Evolutionary conservation across 495 filamentous ascomycete genomes (phyloP).

Genomic region (Friedmanniomyces simplex): DNA sequence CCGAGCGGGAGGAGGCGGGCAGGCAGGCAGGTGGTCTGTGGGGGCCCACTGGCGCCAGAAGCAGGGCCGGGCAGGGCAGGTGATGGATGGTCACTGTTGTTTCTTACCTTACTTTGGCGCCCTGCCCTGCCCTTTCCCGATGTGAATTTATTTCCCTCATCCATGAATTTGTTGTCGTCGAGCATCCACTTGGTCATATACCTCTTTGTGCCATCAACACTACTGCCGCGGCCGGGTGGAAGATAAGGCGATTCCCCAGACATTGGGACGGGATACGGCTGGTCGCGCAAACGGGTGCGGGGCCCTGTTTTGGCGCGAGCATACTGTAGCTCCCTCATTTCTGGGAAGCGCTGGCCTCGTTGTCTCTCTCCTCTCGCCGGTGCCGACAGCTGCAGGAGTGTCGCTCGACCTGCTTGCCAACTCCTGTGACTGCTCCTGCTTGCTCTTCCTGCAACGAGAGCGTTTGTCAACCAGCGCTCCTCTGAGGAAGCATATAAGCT

Average conservation of each 20-base stretch:
- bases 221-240: neutral
- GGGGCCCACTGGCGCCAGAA: neutral
- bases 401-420: neutral
- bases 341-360: neutral
- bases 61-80: neutral
- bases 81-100: neutral
- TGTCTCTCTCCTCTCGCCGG: neutral
- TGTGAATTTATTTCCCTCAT: neutral
- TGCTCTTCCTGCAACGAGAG: neutral
- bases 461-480: neutral
- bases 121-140: neutral
- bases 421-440: neutral
- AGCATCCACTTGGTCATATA: neutral
- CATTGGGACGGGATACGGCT: neutral
- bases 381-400: neutral
- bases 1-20: neutral
- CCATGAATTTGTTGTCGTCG: neutral
- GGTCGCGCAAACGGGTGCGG: neutral
- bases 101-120: too few relatives aligned
- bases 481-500: neutral
- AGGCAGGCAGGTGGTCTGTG: too few relatives aligned
- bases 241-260: neutral
- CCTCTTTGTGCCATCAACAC: neutral
- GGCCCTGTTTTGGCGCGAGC: neutral
- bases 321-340: neutral